These are phyloP conservation scores for Hapsidospora chrysogenum DNA, from an alignment of 495 filamentous ascomycete genomes.

Conservation along the genomic window DNA sequence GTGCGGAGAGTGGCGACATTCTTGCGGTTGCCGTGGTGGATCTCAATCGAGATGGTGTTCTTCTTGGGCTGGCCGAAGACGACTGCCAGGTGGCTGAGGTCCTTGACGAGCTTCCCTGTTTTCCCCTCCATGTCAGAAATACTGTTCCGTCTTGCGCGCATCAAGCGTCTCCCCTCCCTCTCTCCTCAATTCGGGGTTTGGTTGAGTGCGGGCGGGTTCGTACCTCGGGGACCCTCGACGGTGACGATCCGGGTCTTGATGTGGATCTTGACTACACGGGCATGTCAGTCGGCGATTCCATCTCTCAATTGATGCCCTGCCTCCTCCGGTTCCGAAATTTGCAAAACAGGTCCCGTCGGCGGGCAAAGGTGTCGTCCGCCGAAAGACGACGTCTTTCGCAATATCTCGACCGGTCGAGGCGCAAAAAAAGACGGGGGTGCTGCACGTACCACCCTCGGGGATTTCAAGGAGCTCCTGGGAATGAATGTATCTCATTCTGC, in stretches of 20 bases:
- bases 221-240: conserved; percentile 87
- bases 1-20: conserved; percentile 94
- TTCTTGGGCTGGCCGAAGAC: conserved; percentile 75
- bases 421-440: too few relatives aligned
- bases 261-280: conserved; percentile 78
- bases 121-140: conserved; percentile 7
- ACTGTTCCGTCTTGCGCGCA: too few relatives aligned
- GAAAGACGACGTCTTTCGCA: too few relatives aligned
- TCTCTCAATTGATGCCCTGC: too few relatives aligned
- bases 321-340: too few relatives aligned
- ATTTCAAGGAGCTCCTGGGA: conserved; percentile 84
- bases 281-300: too few relatives aligned
- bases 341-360: too few relatives aligned
- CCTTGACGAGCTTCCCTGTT: conserved; percentile 81
- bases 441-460: conserved; percentile 81
- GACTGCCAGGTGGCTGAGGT: conserved; percentile 88
- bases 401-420: too few relatives aligned
- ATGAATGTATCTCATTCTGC: conserved; percentile 97
- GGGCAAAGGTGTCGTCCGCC: too few relatives aligned
- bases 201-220: conserved; percentile 7
- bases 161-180: too few relatives aligned
- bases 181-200: not conserved
- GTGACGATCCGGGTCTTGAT: conserved; percentile 93
- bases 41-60: conserved; percentile 79
- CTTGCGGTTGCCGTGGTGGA: conserved; percentile 96